A percentile compares a stretch with the other conserved stretches of the same genome.
phyloP scores from a whole-genome alignment of 306 rosid genomes.

The Lagenaria siceraria region DNA sequence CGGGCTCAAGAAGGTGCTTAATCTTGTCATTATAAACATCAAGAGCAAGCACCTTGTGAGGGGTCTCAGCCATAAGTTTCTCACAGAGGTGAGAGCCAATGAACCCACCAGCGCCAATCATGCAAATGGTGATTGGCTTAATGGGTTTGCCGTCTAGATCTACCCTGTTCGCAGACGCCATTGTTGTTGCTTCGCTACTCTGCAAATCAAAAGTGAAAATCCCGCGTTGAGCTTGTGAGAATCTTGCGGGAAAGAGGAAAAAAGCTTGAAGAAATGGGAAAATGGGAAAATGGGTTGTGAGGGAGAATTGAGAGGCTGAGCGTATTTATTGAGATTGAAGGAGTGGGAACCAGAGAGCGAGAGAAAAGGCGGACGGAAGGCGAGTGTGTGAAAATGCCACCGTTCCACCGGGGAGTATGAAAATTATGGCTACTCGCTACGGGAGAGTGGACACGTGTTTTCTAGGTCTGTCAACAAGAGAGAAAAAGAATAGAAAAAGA shows the following conservation, averaged over 20 bases:
- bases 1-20: slow-evolving; percentile 72
- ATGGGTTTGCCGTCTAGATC: slow-evolving; percentile 78
- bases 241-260: neutral
- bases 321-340: slow-evolving; percentile 1
- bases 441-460: neutral
- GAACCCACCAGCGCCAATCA: slow-evolving; percentile 96
- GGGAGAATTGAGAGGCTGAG: neutral
- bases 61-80: slow-evolving; percentile 65
- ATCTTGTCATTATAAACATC: slow-evolving; percentile 88
- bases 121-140: slow-evolving; percentile 72
- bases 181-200: neutral
- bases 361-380: neutral
- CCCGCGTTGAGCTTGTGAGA: neutral
- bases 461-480: neutral
- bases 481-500: neutral
- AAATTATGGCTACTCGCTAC: neutral
- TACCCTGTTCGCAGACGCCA: slow-evolving; percentile 49
- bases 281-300: neutral
- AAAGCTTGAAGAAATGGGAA: neutral
- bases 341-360: slow-evolving; percentile 6
- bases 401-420: neutral
- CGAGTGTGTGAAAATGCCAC: neutral
- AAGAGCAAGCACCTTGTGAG: slow-evolving; percentile 66
- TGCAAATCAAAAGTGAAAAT: neutral
- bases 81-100: slow-evolving; percentile 91